Evolutionary conservation across 2,329 filamentous ascomycete species (phyloP).

Genomic region (Lithohypha guttulata): DNA sequence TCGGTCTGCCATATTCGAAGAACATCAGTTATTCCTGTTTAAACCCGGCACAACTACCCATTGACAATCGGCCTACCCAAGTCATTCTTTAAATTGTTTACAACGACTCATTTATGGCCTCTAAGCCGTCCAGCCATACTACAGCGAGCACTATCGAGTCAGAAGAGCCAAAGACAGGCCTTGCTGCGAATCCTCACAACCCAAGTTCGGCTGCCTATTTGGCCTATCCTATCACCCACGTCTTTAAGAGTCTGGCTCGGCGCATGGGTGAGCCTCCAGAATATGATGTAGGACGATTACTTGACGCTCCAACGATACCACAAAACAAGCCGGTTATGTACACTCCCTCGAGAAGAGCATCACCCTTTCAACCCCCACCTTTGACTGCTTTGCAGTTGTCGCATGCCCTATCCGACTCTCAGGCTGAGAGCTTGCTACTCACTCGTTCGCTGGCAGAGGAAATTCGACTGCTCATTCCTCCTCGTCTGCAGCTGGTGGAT

Average conservation of each 20-base stretch:
- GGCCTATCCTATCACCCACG: constrained; percentile 41
- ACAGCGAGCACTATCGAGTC: constrained; percentile 9
- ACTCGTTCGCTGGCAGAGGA: constrained; percentile 72
- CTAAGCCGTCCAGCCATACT: constrained; percentile 8
- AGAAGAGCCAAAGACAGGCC: constrained; percentile 9
- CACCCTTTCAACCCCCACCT: constrained; percentile 78
- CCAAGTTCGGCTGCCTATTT: constrained; percentile 36
- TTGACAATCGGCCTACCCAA: too few species aligned
- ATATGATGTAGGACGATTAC: constrained; percentile 19
- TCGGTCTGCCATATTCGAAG: too few species aligned
- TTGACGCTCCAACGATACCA: constrained; percentile 21
- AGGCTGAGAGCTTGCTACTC: constrained; percentile 47
- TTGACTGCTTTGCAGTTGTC: constrained; percentile 65
- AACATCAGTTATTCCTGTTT: too few species aligned
- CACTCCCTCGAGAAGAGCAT: constrained; percentile 51
- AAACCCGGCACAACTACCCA: too few species aligned
- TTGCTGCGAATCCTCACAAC: constrained; percentile 24
- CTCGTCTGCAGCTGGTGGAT: constrained; percentile 75
- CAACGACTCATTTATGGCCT: constrained; percentile 12
- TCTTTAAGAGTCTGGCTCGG: constrained; percentile 54
- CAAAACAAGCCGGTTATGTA: constrained; percentile 40
- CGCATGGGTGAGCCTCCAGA: constrained; percentile 44
- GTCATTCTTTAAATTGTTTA: neutral
- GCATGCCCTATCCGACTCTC: constrained; percentile 45
- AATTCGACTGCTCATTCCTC: constrained; percentile 77